A percentile compares a stretch with the other conserved stretches of the same genome.
phyloP scores from a whole-genome alignment of 345 rosid genomes.

The Populus euphratica region DNA sequence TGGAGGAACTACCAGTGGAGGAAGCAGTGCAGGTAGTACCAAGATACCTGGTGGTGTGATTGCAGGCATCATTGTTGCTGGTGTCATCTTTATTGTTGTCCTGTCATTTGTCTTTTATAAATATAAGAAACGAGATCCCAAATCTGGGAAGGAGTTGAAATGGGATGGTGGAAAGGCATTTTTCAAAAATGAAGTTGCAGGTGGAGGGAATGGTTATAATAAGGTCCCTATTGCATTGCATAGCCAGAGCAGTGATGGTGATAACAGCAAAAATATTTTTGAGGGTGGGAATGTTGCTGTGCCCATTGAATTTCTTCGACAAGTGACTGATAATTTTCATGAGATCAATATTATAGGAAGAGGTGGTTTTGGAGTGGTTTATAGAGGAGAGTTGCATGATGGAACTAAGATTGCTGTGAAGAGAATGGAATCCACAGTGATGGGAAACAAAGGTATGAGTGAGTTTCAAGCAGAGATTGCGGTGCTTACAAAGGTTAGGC shows the following conservation, averaged over 20 bases:
- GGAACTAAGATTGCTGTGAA: constrained; percentile 29
- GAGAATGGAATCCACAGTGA: constrained; percentile 25
- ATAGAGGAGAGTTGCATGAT: constrained; percentile 21
- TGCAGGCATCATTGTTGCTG: constrained; percentile 18
- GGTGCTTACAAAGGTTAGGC: constrained; percentile 24
- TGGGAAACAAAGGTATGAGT: constrained; percentile 19
- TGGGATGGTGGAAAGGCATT: background rate
- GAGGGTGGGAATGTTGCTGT: constrained; percentile 24
- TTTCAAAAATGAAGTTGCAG: constrained; percentile 2
- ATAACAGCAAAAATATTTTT: constrained; percentile 13
- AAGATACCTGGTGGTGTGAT: constrained; percentile 13
- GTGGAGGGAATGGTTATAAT: constrained; percentile 9
- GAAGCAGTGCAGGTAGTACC: background rate
- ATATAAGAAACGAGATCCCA: constrained; percentile 4
- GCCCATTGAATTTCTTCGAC: constrained; percentile 24
- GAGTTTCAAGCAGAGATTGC: constrained; percentile 31
- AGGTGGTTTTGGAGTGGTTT: constrained; percentile 30
- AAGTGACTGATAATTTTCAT: constrained; percentile 21
- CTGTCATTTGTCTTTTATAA: constrained; percentile 12
- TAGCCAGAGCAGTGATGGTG: constrained; percentile 11
- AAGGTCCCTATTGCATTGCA: background rate
- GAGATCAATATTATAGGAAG: constrained; percentile 21
- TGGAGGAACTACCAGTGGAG: background rate
- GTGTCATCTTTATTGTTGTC: constrained; percentile 14
- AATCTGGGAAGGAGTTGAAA: constrained; percentile 8